Conservation (phyloP, 352 stramenopile species). For the Phytopythium delawarense region DNA sequence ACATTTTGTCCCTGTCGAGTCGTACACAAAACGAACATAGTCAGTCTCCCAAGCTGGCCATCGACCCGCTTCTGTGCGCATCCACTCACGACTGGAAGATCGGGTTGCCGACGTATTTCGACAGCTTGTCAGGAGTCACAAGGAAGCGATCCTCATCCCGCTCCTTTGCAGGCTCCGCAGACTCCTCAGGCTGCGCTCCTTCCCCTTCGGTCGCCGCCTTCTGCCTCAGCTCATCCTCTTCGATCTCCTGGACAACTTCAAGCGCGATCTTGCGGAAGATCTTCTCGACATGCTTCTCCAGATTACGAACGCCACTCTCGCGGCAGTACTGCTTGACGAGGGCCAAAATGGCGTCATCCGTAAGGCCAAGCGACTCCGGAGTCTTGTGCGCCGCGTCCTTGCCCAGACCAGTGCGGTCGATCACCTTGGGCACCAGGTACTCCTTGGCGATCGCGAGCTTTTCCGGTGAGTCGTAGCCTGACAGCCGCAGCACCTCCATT, state of each 20-base stretch:
- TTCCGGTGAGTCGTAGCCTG: constrained; percentile 94
- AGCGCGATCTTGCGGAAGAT: constrained; percentile 98
- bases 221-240: constrained; percentile 27
- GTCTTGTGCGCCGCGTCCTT: constrained; percentile 46
- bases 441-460: constrained; percentile 98
- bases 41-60: not conserved
- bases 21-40: constrained; percentile 1
- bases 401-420: constrained; percentile 89
- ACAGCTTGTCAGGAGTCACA: constrained; percentile 93
- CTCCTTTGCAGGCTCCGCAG: constrained; percentile 2
- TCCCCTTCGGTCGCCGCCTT: constrained; percentile 28
- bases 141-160: constrained; percentile 71
- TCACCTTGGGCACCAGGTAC: constrained; percentile 97
- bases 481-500: constrained; percentile 98
- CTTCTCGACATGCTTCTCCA: constrained; percentile 98
- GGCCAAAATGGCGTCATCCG: constrained; percentile 90
- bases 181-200: constrained; percentile 5
- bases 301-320: constrained; percentile 96
- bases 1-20: constrained; percentile 90
- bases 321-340: constrained; percentile 93
- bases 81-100: constrained; percentile 92
- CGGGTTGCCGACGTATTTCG: constrained; percentile 98
- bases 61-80: not conserved
- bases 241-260: constrained; percentile 91
- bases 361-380: constrained; percentile 88